A percentile compares a stretch with the other conserved stretches of the same genome.
These are phyloP conservation scores for Penicillium sp. DNA, from an alignment of 2,329 filamentous ascomycete species.

Conservation along the genomic window DNA sequence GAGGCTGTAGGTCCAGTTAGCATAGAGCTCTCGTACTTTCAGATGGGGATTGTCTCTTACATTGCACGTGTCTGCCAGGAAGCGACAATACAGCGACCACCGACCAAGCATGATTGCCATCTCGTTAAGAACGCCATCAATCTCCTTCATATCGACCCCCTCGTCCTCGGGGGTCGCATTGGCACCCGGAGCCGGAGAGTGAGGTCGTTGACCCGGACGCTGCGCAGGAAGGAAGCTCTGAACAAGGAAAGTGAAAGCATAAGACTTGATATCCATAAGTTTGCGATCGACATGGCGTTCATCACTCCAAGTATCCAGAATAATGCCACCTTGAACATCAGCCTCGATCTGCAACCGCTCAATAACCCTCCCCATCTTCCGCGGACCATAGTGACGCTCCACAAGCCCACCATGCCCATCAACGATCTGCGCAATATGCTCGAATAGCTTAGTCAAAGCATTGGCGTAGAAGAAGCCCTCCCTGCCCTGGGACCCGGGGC, in stretches of 20 bases:
- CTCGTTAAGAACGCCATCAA: slow-evolving; percentile 85
- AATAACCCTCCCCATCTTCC: slow-evolving; percentile 94
- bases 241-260: slow-evolving; percentile 95
- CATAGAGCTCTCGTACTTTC: background rate
- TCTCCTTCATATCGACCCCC: slow-evolving; percentile 92
- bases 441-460: slow-evolving; percentile 87
- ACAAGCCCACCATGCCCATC: slow-evolving; percentile 89
- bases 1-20: slow-evolving; percentile 16
- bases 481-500: slow-evolving; percentile 63
- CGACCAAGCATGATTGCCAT: slow-evolving; percentile 88
- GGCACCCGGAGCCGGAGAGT: slow-evolving; percentile 72
- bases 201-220: slow-evolving; percentile 69
- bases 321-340: slow-evolving; percentile 93
- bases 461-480: slow-evolving; percentile 92
- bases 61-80: slow-evolving; percentile 83
- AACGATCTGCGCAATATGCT: slow-evolving; percentile 96
- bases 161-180: slow-evolving; percentile 78
- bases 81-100: slow-evolving; percentile 91
- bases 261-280: slow-evolving; percentile 94
- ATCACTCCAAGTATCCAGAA: slow-evolving; percentile 94
- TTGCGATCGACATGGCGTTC: slow-evolving; percentile 82
- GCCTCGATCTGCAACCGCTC: slow-evolving; percentile 91
- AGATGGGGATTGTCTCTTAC: slow-evolving; percentile 52
- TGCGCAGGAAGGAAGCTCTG: slow-evolving; percentile 85
- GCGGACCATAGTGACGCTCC: slow-evolving; percentile 87